A percentile compares a stretch with the other conserved stretches of the same genome.
These are phyloP conservation scores for Pyrrhoderma noxium DNA, from an alignment of 1,284 basidiomycete genomes.

Conservation along the genomic window DNA sequence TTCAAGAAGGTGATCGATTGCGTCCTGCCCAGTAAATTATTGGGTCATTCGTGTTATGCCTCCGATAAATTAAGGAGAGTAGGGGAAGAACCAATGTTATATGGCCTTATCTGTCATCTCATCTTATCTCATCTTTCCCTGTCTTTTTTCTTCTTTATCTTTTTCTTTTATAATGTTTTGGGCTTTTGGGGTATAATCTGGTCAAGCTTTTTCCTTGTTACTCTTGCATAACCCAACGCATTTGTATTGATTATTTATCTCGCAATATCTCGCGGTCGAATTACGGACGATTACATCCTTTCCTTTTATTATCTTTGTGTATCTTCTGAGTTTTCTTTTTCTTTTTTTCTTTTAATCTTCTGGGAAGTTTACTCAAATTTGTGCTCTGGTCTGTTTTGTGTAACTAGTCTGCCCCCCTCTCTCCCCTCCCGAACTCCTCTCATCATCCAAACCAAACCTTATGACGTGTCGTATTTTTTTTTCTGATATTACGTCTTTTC, in stretches of 20 bases:
- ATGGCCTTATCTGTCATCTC: too few species aligned
- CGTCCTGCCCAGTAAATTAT: background rate
- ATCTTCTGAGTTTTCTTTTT: background rate
- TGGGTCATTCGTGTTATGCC: background rate
- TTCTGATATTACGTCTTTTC: too few species aligned
- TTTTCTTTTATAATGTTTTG: slow-evolving; percentile 3
- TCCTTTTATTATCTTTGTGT: background rate
- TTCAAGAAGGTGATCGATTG: slow-evolving; percentile 8
- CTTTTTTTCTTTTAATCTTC: too few species aligned
- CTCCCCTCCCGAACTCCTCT: too few species aligned
- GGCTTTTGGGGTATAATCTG: slow-evolving; percentile 8
- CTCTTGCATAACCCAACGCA: background rate
- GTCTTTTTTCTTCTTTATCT: background rate
- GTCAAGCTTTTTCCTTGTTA: background rate
- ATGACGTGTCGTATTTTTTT: too few species aligned
- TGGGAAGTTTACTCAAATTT: too few species aligned
- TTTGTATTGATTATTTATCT: slow-evolving; percentile 3
- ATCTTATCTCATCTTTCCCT: background rate
- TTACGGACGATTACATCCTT: background rate
- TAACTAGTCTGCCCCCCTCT: too few species aligned
- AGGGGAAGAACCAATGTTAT: too few species aligned
- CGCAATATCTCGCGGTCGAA: background rate
- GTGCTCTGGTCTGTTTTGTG: too few species aligned
- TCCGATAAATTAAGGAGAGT: background rate
- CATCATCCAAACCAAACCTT: too few species aligned